Evolutionary conservation across 495 filamentous ascomycete genomes (phyloP), one percentile per base, ranked within the genome.

Genomic region (Chaetomium fimeti): DNA sequence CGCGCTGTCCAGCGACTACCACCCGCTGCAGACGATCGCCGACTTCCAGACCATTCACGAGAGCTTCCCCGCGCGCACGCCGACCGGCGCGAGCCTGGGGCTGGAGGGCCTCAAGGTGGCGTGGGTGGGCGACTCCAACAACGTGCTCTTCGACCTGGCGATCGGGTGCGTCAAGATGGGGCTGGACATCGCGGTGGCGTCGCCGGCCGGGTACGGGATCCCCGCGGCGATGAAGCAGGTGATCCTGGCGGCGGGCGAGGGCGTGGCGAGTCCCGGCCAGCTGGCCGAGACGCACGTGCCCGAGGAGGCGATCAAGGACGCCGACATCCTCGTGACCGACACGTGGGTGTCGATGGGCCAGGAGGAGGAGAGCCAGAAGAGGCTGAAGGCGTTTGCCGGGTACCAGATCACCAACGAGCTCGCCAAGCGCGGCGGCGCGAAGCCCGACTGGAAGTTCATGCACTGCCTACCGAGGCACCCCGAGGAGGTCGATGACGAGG

Each of bases 311-410:
- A 86, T 98, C 66, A 90, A 89, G 81, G 81, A 88, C 64, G 93
- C 94, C 2, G 90, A 98, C 70, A 82, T 98, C 48, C 79, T 98
- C 22, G 90, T 98, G 0, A 98, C 94, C 0, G 94, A 98, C 71
- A 98, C 94, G 11, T 98, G 93, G 93, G 83, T 96, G 42, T 95
- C 91, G 0, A 97, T 97, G 94, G 94, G 94, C 47, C 92, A 97
- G 79, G 94, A 98, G 77, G 86, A 82, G 52, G 92, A 97, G 78
- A 80, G 85, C 38, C 80, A 84, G 60, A 86, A 88, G 78, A 81
- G 89, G 62, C 69, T 97, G 64, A 85, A 87, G 76, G 91, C 87
- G 29, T 98, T 98, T 71, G 81, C 83, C 32, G 92, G 93, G 38
- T 98, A 91, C 76, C 93, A 97, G 74, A 88, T 98, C 67, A 96